Evolutionary conservation across 164 flowering plant species (phyloP).

Genomic region (Houttuynia cordata): DNA sequence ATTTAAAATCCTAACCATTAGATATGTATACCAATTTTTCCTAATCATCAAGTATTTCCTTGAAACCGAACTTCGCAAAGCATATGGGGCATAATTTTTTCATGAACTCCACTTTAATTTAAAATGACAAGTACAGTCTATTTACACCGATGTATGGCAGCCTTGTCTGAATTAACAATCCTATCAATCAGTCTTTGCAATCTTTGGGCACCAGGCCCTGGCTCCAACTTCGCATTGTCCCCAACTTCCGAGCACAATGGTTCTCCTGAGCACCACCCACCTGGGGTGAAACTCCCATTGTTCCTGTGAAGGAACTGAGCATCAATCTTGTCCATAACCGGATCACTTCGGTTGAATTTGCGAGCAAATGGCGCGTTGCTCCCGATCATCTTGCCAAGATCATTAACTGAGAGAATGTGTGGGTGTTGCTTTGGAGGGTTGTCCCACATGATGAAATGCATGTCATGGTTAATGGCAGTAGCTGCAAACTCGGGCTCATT

Average conservation of each 20-base stretch:
- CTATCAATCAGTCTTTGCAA: slow-evolving; percentile 30
- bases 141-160: slow-evolving; percentile 38
- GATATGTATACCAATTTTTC: too few species aligned
- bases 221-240: slow-evolving; percentile 28
- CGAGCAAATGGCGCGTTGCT: slow-evolving; percentile 72
- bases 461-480: slow-evolving; percentile 57
- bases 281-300: slow-evolving; percentile 58
- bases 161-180: slow-evolving; percentile 18
- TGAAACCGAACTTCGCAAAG: too few species aligned
- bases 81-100: too few species aligned
- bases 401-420: slow-evolving; percentile 42
- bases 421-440: slow-evolving; percentile 75
- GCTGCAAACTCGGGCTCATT: slow-evolving; percentile 50
- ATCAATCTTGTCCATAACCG: slow-evolving; percentile 57
- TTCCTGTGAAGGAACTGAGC: slow-evolving; percentile 33
- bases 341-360: slow-evolving; percentile 45
- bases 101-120: too few species aligned
- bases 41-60: too few species aligned
- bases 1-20: too few species aligned
- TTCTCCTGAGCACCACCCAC: slow-evolving; percentile 73
- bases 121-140: slow-evolving; percentile 8
- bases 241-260: slow-evolving; percentile 54
- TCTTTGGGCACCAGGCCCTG: slow-evolving; percentile 56
- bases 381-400: slow-evolving; percentile 39
- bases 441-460: slow-evolving; percentile 85